Evolutionary conservation across 148 eudicot genomes (phyloP), one percentile per base, ranked within the genome.

Genomic region (Rhododendron kiyosumense): DNA sequence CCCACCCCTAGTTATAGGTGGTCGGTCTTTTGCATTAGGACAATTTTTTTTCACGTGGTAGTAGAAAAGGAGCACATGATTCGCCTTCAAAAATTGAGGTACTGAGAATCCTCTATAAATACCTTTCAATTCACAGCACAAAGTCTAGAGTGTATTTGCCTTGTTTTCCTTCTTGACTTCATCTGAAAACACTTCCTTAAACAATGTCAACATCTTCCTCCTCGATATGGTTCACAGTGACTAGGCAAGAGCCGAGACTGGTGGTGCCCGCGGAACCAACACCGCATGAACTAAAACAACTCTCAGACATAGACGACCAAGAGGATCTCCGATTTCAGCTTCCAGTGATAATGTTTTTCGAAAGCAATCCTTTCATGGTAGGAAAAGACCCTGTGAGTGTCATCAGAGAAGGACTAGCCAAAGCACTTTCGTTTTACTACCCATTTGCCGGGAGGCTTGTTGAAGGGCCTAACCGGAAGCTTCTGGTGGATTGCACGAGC

Each of bases 401-500:
- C 24, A 67, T 71, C 10, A 45, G 43, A 67, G 67, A 45, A 63
- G 83, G 79, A 48, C 45, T 85, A 14, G 34, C 83, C 13, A 65
- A 79, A 45, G 38, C 78, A 11, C 78, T 85, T 7, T 71, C 81
- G 2, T 81, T 20, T 28, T 86, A 81, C 51, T 81, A 86, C 52
- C 87, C 87, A 13, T 79, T 45, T 20, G 87, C 85, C 1, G 87
- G 87, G 10, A 81, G 87, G 67, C 38, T 86, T 14, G 2, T 20
- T 12, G 85, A 69, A 30, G 85, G 36, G 13, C 71, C 81, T 9
- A 76, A 69, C 10, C 24, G 67, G 3, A 81, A 86, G 3, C 73
- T 86, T 5, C 0, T 28, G 9, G 85, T 86, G 85, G 85, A 81
- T 17, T 81, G 87, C 63, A 79, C 49, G 0, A 45, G 65, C 1